Base-by-base conservation (phyloP, 345 rosid genomes). In the Eucalyptus sp. region DNA sequence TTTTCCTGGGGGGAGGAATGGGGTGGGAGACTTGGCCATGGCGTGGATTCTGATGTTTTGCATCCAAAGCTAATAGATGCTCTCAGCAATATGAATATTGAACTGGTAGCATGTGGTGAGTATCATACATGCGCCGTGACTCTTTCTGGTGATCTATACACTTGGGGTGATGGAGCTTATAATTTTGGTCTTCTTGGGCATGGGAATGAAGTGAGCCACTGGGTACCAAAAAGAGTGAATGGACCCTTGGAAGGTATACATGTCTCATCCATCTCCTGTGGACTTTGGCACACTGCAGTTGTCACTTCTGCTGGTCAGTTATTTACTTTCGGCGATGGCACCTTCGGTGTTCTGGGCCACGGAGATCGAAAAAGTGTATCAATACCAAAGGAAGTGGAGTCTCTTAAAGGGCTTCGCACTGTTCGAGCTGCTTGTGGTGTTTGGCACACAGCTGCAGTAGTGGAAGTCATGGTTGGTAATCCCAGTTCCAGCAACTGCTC, bases 401-500 rank as follows among this genome's bases (percentile, higher is more conserved):
- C 96, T 51, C 94, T 96, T 9, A 96, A 94, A 92, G 98, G 98
- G 51, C 96, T 96, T 79, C 95, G 96, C 89, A 94, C 98, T 58
- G 96, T 95, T 31, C 94, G 95, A 87, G 98, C 96, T 88, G 93
- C 98, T 85, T 96, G 98, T 92, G 98, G 98, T 84, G 96, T 96
- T 89, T 96, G 98, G 98, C 98, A 96, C 89, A 96, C 96, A 89
- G 98, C 96, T 89, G 99, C 99, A 25, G 96, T 98, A 89, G 96
- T 98, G 86, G 99, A 98, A 94, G 97, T 98, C 90, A 97, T 97
- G 99, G 99, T 92, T 87, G 99, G 96, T 17, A 97, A 94, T 92
- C 95, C 99, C 56, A 96, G 96, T 94, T 95, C 98, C 86, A 96
- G 99, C 92, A 96, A 97, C 91, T 94, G 99, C 91, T 97, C 99